These are phyloP conservation scores for Cladophialophora chaetospira DNA, from an alignment of 2,329 filamentous ascomycete genomes.

Conservation along the genomic window DNA sequence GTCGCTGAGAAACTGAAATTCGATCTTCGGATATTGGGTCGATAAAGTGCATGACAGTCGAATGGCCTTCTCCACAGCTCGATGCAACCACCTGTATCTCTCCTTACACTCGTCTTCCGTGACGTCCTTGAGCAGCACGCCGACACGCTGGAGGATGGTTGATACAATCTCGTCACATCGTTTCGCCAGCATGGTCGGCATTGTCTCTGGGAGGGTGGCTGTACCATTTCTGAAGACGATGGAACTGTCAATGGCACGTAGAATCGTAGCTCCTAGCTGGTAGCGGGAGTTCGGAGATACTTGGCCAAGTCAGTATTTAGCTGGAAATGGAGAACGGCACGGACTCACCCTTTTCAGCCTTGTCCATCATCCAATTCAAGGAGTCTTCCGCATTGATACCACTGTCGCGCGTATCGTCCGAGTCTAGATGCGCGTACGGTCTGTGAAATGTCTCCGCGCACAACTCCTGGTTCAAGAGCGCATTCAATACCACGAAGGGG, in stretches of 20 bases:
- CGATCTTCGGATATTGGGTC: background rate
- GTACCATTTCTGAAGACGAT: no score
- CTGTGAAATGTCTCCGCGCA: background rate
- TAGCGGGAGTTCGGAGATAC: no score
- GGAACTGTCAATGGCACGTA: no score
- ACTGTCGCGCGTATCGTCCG: background rate
- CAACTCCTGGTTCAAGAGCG: background rate
- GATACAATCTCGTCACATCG: background rate
- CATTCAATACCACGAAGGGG: background rate
- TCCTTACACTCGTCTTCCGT: background rate
- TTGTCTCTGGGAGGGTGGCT: background rate
- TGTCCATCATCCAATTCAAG: background rate
- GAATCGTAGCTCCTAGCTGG: no score
- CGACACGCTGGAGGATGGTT: background rate
- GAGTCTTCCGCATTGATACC: background rate
- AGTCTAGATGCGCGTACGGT: background rate
- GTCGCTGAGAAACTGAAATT: background rate
- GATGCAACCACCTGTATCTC: background rate
- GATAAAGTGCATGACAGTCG: background rate
- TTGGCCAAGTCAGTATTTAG: no score
- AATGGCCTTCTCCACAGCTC: background rate
- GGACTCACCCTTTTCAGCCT: background rate
- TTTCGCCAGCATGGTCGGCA: background rate
- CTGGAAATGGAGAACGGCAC: no score
- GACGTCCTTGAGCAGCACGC: background rate